Evolutionary conservation across 176 grass and related monocot genomes (phyloP).

Genomic region (Eleusine coracana): DNA sequence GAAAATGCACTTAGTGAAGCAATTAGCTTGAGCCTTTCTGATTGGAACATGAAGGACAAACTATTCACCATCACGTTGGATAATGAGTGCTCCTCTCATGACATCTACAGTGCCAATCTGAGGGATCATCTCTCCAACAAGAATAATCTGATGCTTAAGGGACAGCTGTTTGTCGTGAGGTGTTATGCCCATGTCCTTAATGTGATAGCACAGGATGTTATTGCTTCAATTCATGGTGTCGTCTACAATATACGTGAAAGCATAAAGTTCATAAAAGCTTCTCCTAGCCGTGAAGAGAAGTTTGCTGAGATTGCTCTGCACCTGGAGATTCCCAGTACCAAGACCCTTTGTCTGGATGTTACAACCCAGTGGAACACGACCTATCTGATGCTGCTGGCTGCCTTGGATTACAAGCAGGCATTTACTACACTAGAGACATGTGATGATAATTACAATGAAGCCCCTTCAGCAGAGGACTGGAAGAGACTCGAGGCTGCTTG

Average conservation of each 20-base stretch:
- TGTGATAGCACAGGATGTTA: constrained; percentile 72
- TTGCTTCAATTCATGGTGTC: constrained; percentile 86
- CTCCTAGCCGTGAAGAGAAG: constrained; percentile 66
- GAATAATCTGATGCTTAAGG: constrained; percentile 83
- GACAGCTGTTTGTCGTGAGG: constrained; percentile 88
- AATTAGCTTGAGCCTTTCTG: constrained; percentile 58
- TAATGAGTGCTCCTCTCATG: constrained; percentile 88
- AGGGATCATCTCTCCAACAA: constrained; percentile 78
- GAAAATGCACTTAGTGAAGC: constrained; percentile 89
- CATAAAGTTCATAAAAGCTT: constrained; percentile 90
- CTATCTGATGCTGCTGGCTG: constrained; percentile 84
- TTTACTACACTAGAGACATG: constrained; percentile 69
- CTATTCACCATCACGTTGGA: constrained; percentile 89
- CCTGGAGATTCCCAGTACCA: constrained; percentile 69
- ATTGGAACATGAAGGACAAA: constrained; percentile 85
- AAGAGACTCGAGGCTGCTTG: constrained; percentile 75
- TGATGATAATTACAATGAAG: constrained; percentile 87
- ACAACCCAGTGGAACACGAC: constrained; percentile 91
- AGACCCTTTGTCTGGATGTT: constrained; percentile 78
- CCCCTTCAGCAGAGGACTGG: constrained; percentile 80
- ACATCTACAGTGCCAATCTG: constrained; percentile 95
- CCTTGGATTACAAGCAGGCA: constrained; percentile 80
- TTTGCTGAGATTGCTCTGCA: constrained; percentile 78
- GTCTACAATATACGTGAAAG: constrained; percentile 90
- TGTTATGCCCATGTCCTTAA: constrained; percentile 80